phyloP scores from a whole-genome alignment of 768 basidiomycete genomes.

The Chiua virens region DNA sequence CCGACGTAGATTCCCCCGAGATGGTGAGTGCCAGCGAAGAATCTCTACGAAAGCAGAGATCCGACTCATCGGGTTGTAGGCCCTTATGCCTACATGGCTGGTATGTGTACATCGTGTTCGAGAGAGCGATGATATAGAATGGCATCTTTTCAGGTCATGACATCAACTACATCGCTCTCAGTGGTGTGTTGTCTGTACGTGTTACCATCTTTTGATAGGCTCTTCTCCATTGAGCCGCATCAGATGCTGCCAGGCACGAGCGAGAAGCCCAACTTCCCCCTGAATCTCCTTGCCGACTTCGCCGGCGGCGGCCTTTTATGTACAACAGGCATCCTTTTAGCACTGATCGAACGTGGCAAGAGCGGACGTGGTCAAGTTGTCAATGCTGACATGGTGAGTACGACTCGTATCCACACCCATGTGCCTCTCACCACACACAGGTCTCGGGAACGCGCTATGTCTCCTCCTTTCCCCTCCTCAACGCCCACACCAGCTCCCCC shows the following conservation, averaged over 20 bases:
- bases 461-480: slow-evolving; percentile 68
- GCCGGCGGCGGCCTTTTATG: slow-evolving; percentile 79
- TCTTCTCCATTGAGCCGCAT: background rate
- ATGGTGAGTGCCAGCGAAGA: slow-evolving; percentile 43
- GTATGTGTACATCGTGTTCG: slow-evolving; percentile 36
- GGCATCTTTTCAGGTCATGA: slow-evolving; percentile 60
- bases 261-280: slow-evolving; percentile 67
- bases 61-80: slow-evolving; percentile 42
- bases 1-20: slow-evolving; percentile 54
- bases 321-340: slow-evolving; percentile 70
- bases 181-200: slow-evolving; percentile 67
- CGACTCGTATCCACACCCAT: background rate
- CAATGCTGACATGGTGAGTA: slow-evolving; percentile 77
- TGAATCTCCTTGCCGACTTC: slow-evolving; percentile 81
- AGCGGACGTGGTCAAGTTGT: slow-evolving; percentile 76
- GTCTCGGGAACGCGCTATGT: slow-evolving; percentile 79
- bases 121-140: background rate
- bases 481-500: slow-evolving; percentile 32
- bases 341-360: slow-evolving; percentile 62
- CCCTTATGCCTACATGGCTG: slow-evolving; percentile 73
- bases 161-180: slow-evolving; percentile 80
- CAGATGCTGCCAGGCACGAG: slow-evolving; percentile 67
- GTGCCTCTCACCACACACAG: slow-evolving; percentile 35
- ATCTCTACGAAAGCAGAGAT: background rate
- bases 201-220: background rate